phyloP scores from a whole-genome alignment of 805 yeast species.

The Ogataea methylovora region DNA sequence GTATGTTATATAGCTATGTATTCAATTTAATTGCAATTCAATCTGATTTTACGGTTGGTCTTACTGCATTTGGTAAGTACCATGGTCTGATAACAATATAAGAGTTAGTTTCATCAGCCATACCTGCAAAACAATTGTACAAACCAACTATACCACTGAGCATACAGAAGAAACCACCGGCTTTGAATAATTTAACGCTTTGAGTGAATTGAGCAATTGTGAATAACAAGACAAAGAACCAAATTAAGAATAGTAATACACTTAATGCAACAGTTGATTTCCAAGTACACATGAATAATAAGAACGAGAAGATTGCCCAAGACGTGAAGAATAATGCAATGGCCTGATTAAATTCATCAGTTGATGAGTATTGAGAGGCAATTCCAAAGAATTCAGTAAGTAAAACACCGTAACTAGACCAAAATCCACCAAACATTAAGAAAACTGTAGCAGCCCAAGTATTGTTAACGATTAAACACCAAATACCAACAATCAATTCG shows the following conservation, averaged over 20 bases:
- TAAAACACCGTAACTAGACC: slow-evolving; percentile 42
- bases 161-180: slow-evolving; percentile 43
- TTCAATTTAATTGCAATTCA: not conserved
- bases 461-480: slow-evolving; percentile 44
- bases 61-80: slow-evolving; percentile 36
- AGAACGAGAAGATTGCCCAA: slow-evolving; percentile 44
- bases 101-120: slow-evolving; percentile 45
- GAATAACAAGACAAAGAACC: slow-evolving; percentile 38
- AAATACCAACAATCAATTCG: slow-evolving; percentile 42
- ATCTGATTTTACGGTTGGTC: not conserved
- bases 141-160: slow-evolving; percentile 36
- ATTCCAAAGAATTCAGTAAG: slow-evolving; percentile 37
- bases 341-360: slow-evolving; percentile 32
- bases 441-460: slow-evolving; percentile 51
- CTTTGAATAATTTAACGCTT: slow-evolving; percentile 24
- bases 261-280: slow-evolving; percentile 39
- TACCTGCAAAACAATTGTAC: slow-evolving; percentile 41
- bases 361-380: slow-evolving; percentile 26
- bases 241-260: slow-evolving; percentile 32
- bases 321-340: slow-evolving; percentile 42
- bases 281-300: slow-evolving; percentile 37
- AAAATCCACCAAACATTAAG: slow-evolving; percentile 47
- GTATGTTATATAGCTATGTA: not conserved
- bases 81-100: slow-evolving; percentile 45
- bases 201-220: slow-evolving; percentile 36